These are phyloP conservation scores for Xylariaceae sp. DNA, from an alignment of 2,329 filamentous ascomycete genomes.

Conservation along the genomic window DNA sequence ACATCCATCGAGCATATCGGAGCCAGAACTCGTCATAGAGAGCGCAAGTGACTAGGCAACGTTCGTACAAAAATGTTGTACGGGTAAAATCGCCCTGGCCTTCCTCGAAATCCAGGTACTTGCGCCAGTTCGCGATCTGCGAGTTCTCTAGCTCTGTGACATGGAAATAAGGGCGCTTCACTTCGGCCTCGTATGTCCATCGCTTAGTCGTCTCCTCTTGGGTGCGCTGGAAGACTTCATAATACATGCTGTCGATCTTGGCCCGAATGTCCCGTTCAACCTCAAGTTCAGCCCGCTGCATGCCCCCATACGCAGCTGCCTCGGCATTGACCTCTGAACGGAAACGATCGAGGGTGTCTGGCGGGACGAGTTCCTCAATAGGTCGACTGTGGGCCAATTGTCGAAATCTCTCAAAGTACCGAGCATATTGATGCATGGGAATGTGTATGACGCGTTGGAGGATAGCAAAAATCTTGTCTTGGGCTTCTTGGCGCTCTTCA, in stretches of 20 bases:
- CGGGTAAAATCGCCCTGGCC: constrained; percentile 71
- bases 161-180: constrained; percentile 96
- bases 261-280: constrained; percentile 76
- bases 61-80: constrained; percentile 82
- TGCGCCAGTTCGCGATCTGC: constrained; percentile 87
- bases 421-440: constrained; percentile 91
- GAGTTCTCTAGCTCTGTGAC: constrained; percentile 85
- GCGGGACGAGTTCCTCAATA: constrained; percentile 65
- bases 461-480: constrained; percentile 81
- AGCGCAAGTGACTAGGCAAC: constrained; percentile 86
- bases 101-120: constrained; percentile 96
- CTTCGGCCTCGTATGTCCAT: constrained; percentile 91
- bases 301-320: constrained; percentile 44
- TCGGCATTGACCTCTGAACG: constrained; percentile 69
- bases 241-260: constrained; percentile 75
- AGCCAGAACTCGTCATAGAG: constrained; percentile 98
- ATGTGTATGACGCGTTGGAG: constrained; percentile 79
- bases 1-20: constrained; percentile 95
- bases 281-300: constrained; percentile 66
- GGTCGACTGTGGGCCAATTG: constrained; percentile 70
- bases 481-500: constrained; percentile 81
- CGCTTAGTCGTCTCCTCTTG: constrained; percentile 87
- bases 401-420: constrained; percentile 90
- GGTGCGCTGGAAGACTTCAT: constrained; percentile 74
- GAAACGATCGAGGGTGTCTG: constrained; percentile 64